phyloP scores from a whole-genome alignment of 768 basidiomycete species.

The Trametes elegans region DNA sequence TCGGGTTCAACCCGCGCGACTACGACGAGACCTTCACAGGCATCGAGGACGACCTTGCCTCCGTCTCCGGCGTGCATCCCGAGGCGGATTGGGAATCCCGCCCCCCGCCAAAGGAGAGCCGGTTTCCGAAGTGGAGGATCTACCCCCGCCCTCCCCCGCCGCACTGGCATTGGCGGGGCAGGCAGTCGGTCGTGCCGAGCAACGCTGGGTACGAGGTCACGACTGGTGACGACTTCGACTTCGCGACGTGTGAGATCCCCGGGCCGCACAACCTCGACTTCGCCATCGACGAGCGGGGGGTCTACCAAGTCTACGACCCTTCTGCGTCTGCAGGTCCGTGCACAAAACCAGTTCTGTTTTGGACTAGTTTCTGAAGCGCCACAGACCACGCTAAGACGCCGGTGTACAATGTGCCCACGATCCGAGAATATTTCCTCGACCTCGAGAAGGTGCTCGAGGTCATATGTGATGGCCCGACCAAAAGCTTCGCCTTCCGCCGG shows the following conservation, averaged over 20 bases:
- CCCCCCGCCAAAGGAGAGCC: slow-evolving; percentile 28
- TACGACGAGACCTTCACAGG: slow-evolving; percentile 79
- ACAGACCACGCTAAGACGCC: slow-evolving; percentile 39
- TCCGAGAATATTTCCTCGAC: slow-evolving; percentile 95
- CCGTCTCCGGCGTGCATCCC: slow-evolving; percentile 66
- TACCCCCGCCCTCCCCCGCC: slow-evolving; percentile 93
- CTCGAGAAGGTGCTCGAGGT: slow-evolving; percentile 88
- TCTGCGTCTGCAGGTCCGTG: neutral
- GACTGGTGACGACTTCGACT: slow-evolving; percentile 55
- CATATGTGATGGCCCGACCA: slow-evolving; percentile 93
- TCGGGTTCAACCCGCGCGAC: slow-evolving; percentile 94
- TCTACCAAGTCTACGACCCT: slow-evolving; percentile 75
- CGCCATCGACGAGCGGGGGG: slow-evolving; percentile 81
- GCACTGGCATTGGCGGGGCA: slow-evolving; percentile 85
- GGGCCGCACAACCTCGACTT: slow-evolving; percentile 61
- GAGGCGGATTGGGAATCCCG: slow-evolving; percentile 44
- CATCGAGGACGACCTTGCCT: slow-evolving; percentile 57
- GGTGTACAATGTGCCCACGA: slow-evolving; percentile 73
- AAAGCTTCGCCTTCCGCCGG: slow-evolving; percentile 90
- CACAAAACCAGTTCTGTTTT: too few relatives aligned
- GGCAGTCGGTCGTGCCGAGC: slow-evolving; percentile 31
- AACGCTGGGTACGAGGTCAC: slow-evolving; percentile 27
- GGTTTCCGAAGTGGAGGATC: slow-evolving; percentile 72
- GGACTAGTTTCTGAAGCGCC: neutral
- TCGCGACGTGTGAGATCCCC: slow-evolving; percentile 75